Percentiles rank a stretch among this genome's conserved stretches.
Conservation (phyloP, 2,329 filamentous ascomycete genomes). For the Tolypocladium guangdongense region DNA sequence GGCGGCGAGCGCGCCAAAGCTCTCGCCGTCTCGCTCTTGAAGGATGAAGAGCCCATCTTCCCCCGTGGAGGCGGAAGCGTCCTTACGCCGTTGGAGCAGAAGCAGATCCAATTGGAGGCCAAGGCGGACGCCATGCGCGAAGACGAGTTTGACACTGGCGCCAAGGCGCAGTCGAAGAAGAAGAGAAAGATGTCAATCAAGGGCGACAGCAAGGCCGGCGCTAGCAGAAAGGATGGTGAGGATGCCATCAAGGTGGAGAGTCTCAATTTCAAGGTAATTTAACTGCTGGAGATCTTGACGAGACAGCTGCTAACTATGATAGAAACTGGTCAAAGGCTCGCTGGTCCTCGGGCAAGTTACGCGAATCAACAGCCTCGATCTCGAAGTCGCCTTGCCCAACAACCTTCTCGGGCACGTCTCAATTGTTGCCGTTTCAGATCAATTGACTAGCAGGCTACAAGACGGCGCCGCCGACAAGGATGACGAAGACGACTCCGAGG, state of each 20-base stretch:
- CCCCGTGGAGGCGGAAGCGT: conserved; percentile 86
- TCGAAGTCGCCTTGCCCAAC: conserved; percentile 80
- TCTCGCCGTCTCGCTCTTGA: conserved; percentile 35
- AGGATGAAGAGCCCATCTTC: conserved; percentile 81
- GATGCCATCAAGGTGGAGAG: conserved; percentile 66
- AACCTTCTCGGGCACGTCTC: conserved; percentile 85
- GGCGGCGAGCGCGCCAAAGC: conserved; percentile 18
- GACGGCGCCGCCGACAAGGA: conserved; percentile 46
- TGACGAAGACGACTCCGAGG: conserved; percentile 32
- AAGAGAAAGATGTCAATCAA: conserved; percentile 43
- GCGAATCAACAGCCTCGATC: conserved; percentile 66
- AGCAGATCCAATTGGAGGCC: conserved; percentile 90
- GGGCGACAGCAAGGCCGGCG: conserved; percentile 41
- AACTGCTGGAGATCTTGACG: background rate
- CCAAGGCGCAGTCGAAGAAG: conserved; percentile 38
- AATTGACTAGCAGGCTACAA: conserved; percentile 67
- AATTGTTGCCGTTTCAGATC: conserved; percentile 80
- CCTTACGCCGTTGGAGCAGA: conserved; percentile 86
- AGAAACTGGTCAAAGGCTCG: conserved; percentile 78
- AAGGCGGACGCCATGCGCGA: conserved; percentile 88
- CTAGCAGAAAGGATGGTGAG: conserved; percentile 32
- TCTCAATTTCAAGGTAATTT: conserved; percentile 72
- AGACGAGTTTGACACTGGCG: conserved; percentile 49
- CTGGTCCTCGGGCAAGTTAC: conserved; percentile 80
- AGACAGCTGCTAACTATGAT: conserved; percentile 14